These are phyloP conservation scores for Suillus tomentosus DNA, from an alignment of 768 basidiomycete species.

Conservation along the genomic window DNA sequence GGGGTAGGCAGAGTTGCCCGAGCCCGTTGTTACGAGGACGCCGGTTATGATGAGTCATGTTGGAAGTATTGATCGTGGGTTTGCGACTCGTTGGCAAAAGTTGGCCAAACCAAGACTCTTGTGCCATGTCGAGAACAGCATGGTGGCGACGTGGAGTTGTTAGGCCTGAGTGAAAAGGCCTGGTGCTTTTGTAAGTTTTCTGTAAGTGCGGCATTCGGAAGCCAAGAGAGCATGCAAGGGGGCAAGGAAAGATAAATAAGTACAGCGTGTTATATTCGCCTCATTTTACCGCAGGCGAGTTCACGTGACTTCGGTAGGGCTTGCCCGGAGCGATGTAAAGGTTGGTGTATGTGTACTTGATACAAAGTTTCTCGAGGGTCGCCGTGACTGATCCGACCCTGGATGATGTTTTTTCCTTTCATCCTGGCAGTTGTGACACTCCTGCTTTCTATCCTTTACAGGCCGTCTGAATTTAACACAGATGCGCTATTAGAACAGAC, in stretches of 20 bases:
- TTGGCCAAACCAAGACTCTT: neutral
- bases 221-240: no score
- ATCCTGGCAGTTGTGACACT: constrained; percentile 18
- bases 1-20: no score
- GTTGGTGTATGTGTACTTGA: neutral
- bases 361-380: neutral
- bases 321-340: neutral
- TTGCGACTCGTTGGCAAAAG: neutral
- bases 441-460: constrained; percentile 27
- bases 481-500: constrained; percentile 18
- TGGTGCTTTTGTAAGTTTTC: neutral
- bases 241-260: no score
- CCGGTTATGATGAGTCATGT: neutral
- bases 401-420: constrained; percentile 20
- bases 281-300: no score
- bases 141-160: neutral
- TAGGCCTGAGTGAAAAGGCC: neutral
- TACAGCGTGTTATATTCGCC: no score
- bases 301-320: neutral
- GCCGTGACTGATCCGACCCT: neutral
- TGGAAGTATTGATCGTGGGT: neutral
- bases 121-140: neutral
- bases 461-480: constrained; percentile 27
- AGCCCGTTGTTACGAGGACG: neutral
- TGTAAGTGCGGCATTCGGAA: neutral